phyloP scores from a whole-genome alignment of 2,329 filamentous ascomycete species.

The Ceratocystis harringtonii region DNA sequence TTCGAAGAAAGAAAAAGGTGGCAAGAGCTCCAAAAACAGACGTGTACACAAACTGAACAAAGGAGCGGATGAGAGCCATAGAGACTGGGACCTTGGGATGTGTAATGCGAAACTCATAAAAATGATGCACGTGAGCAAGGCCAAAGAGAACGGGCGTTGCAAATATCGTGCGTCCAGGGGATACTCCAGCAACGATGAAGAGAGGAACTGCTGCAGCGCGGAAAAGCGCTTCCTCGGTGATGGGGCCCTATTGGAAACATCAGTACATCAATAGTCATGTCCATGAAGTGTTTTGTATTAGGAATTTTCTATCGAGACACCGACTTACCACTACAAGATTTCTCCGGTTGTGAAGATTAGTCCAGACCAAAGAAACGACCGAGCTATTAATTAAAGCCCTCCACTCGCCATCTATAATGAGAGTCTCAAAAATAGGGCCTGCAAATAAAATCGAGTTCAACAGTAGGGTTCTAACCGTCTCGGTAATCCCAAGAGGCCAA shows the following conservation, averaged over 20 bases:
- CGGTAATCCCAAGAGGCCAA: slow-evolving; percentile 57
- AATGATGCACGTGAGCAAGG: slow-evolving; percentile 85
- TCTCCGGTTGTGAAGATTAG: slow-evolving; percentile 68
- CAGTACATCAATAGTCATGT: slow-evolving; percentile 4
- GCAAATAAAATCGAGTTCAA: slow-evolving; percentile 68
- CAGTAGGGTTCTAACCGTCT: slow-evolving; percentile 48
- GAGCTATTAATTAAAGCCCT: slow-evolving; percentile 44
- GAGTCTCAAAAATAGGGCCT: slow-evolving; percentile 67
- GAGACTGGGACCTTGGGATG: slow-evolving; percentile 53
- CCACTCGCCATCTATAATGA: slow-evolving; percentile 59
- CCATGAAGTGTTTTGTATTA: not conserved
- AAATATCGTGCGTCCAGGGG: slow-evolving; percentile 50
- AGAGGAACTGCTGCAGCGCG: slow-evolving; percentile 73
- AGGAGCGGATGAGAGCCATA: slow-evolving; percentile 51
- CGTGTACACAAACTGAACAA: slow-evolving; percentile 80
- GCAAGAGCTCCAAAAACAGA: slow-evolving; percentile 88
- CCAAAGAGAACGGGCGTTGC: slow-evolving; percentile 80
- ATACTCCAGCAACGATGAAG: slow-evolving; percentile 54
- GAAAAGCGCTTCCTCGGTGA: slow-evolving; percentile 90
- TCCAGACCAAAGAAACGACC: slow-evolving; percentile 44
- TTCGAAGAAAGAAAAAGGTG: slow-evolving; percentile 75
- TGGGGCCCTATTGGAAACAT: slow-evolving; percentile 39
- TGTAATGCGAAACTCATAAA: slow-evolving; percentile 81
- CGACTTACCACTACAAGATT: slow-evolving; percentile 67
- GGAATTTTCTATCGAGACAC: not conserved